Base-by-base conservation (phyloP, 2,329 filamentous ascomycete species). In the Clarireedia paspali region DNA sequence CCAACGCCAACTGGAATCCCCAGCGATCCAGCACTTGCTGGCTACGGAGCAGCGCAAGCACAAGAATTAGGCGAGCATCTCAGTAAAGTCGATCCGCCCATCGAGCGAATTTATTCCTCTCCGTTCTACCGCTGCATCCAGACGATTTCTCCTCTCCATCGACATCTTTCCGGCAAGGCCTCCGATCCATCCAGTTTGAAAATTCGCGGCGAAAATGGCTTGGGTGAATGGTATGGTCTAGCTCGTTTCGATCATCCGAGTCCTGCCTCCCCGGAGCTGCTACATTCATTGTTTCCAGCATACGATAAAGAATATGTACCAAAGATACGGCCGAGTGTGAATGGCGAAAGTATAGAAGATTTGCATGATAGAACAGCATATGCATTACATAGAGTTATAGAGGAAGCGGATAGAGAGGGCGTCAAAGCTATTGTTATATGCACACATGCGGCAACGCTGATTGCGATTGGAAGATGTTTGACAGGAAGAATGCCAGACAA, bases 161-260 rank as follows among this genome's bases (percentile, higher is more conserved):
- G 74, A n/a, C 69, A 69, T 10, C 74, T 82, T 50, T 57, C 64
- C 30, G n/a, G 47, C 3, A 54, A 47, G 20, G 48, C 57, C 23
- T 48, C 57, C 15, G 60, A 63, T 45, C 57, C 58, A 3, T 55
- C 63, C 15, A 59, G 67, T 26, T 63, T 71, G 56, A 71, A 67
- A 40, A 78, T 85, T 59, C 75, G 79, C 38, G 78, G 76, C 48
- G 82, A 85, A 63, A 72, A 75, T 55, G 81, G 81, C 12, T 65
- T 84, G 40, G 86, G 89, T 59, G 94, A 99, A 75, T 97, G 94
- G 87, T 97, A 94, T 70, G 94, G 94, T 26, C 78, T 83, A 48
- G 90, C 91, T 15, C 83, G 84, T 58, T 96, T 96, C 71, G 79
- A 88, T 54, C 94, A 97, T 67, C 94, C 94, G 0, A 77, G 79